Evolutionary conservation across 495 filamentous ascomycete species (phyloP).

Genomic region (Trichoderma erinaceum): DNA sequence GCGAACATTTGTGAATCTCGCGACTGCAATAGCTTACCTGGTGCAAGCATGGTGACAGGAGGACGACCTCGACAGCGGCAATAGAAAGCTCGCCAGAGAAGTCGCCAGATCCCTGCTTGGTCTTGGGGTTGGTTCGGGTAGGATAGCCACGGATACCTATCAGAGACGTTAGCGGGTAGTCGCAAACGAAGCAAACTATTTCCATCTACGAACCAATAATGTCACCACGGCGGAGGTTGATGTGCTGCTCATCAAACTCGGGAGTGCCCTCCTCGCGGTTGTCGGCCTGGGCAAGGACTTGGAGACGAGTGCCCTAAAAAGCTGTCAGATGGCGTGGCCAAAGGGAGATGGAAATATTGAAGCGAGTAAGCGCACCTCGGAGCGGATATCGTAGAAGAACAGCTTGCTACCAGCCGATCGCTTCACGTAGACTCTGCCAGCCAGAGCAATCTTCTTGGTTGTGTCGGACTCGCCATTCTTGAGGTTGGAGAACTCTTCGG

Average conservation of each 20-base stretch:
- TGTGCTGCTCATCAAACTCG: slow-evolving; percentile 80
- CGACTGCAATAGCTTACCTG: slow-evolving; percentile 36
- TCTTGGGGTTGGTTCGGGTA: slow-evolving; percentile 85
- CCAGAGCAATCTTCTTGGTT: slow-evolving; percentile 66
- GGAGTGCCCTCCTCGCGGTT: slow-evolving; percentile 52
- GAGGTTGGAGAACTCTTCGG: slow-evolving; percentile 65
- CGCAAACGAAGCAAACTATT: slow-evolving; percentile 21
- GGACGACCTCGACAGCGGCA: slow-evolving; percentile 77
- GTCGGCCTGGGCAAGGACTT: slow-evolving; percentile 87
- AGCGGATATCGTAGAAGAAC: slow-evolving; percentile 87
- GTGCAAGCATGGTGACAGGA: slow-evolving; percentile 88
- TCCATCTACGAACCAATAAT: slow-evolving; percentile 50
- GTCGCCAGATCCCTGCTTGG: slow-evolving; percentile 54
- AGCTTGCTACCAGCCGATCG: slow-evolving; percentile 77
- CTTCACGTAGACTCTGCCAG: slow-evolving; percentile 83
- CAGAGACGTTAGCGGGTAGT: neutral
- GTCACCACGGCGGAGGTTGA: slow-evolving; percentile 83
- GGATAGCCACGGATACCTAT: slow-evolving; percentile 71
- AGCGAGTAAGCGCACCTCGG: slow-evolving; percentile 34
- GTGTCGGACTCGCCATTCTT: slow-evolving; percentile 78
- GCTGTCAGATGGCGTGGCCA: slow-evolving; percentile 28
- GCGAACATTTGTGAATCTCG: neutral
- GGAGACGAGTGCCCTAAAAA: slow-evolving; percentile 60
- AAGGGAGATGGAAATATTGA: slow-evolving; percentile 23
- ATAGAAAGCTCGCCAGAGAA: slow-evolving; percentile 81